Conservation (phyloP, 495 filamentous ascomycete species). For the Annulohypoxylon stygium region DNA sequence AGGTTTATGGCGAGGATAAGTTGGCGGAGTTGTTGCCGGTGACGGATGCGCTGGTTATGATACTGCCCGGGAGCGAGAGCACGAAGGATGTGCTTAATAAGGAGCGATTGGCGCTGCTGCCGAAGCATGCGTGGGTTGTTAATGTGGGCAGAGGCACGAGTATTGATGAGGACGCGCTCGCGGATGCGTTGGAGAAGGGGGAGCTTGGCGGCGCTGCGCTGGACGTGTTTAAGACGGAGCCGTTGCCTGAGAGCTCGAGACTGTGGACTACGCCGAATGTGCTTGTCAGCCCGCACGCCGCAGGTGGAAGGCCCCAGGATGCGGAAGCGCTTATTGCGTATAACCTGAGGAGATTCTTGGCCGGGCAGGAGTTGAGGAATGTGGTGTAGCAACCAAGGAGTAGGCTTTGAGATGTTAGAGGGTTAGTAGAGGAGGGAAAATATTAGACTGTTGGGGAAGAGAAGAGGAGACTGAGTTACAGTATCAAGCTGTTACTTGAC, state of each 20-base stretch:
- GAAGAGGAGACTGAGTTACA: background rate
- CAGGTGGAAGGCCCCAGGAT: constrained; percentile 67
- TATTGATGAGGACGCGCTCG: constrained; percentile 82
- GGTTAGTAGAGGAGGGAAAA: background rate
- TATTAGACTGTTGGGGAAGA: too few relatives aligned
- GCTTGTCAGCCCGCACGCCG: constrained; percentile 61
- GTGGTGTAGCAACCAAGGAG: constrained; percentile 51
- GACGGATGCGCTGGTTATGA: constrained; percentile 82
- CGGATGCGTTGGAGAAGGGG: constrained; percentile 75
- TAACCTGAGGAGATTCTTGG: constrained; percentile 66
- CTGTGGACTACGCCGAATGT: constrained; percentile 58
- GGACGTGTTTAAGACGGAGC: constrained; percentile 86
- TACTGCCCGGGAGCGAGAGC: constrained; percentile 73
- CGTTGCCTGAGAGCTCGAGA: constrained; percentile 58
- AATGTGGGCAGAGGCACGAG: constrained; percentile 86
- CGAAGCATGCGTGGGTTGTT: constrained; percentile 81
- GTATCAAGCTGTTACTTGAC: background rate
- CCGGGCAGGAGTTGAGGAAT: constrained; percentile 67
- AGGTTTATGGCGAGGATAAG: constrained; percentile 63
- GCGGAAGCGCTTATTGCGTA: constrained; percentile 65
- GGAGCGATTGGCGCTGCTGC: constrained; percentile 76
- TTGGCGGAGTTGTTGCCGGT: constrained; percentile 70
- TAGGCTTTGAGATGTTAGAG: constrained; percentile 7
- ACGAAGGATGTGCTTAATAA: constrained; percentile 79
- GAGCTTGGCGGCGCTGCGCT: constrained; percentile 76